These are phyloP conservation scores for Eimeria mitis DNA, from an alignment of 169 alveolate genomes.

Conservation along the genomic window DNA sequence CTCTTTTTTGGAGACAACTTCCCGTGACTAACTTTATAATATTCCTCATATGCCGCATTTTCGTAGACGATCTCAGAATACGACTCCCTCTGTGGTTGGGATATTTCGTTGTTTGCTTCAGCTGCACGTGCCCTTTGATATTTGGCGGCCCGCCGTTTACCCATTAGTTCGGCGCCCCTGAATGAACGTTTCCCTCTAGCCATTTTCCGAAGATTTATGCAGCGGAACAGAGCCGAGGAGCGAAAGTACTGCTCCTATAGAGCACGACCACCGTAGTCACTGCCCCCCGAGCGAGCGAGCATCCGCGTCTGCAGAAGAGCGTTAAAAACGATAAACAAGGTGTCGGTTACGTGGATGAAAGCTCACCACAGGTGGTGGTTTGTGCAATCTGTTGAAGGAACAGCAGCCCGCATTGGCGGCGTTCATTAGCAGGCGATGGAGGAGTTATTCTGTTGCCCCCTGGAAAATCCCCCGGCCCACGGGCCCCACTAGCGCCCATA, in stretches of 20 bases:
- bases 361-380: neutral
- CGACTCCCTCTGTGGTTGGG: constrained; percentile 5
- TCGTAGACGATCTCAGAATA: constrained; percentile 60
- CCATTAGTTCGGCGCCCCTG: constrained; percentile 72
- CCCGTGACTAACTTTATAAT: constrained; percentile 51
- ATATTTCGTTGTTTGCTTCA: neutral
- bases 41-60: constrained; percentile 75
- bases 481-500: neutral
- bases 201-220: neutral
- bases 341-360: neutral
- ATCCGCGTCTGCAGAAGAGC: neutral
- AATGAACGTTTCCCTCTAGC: constrained; percentile 66
- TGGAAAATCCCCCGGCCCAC: neutral
- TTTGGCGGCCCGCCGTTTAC: constrained; percentile 63
- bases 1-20: neutral
- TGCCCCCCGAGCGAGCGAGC: neutral
- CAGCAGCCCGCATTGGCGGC: neutral
- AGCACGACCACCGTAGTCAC: neutral
- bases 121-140: constrained; percentile 26
- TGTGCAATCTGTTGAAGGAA: neutral
- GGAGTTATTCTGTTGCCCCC: neutral
- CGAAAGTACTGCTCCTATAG: neutral
- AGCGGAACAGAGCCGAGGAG: too few species aligned
- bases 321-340: neutral
- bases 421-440: neutral